Base-by-base conservation (phyloP, 768 basidiomycete genomes). In the Termitomyces sp. region DNA sequence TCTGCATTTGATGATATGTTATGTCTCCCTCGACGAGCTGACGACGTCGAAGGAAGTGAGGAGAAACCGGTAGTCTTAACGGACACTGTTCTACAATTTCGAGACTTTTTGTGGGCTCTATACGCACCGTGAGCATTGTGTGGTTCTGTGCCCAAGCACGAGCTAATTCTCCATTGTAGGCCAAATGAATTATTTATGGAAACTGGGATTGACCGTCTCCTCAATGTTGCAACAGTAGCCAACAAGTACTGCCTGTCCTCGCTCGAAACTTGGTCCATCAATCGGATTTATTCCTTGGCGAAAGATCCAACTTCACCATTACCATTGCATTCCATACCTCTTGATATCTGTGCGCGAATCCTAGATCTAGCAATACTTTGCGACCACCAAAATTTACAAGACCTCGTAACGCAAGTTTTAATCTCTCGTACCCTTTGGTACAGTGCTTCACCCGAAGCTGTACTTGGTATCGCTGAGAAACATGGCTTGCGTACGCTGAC, bases 361-460 rank as follows among this genome's bases (percentile, higher is more conserved):
- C 74, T 89, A 50, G 74, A 79, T 40, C 74, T 89, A 39, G 84
- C 87, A 0, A 77, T 81, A 33, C 72, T 77, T 55, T 83, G 83
- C 63, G 69, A 75, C 44, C 81, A 86, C 59, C 66, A 73, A 44
- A 74, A 69, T 22, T 78, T 90, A 40, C 73, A 81, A 39, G 76
- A 78, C 28, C 73, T 84, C 6, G 75, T 86, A 67, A 75, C 79
- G 51, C 73, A 78, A 44, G 76, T 79, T 44, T 75, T 87, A 55
- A 79, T 88, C 65, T 76, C 77, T 32, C 74, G 73, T 44, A 83
- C 85, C 22, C 75, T 85, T 40, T 86, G 84, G 78, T 82, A 82
- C 58, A 79, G 81, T 53, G 77, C 76, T 32, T 62, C 81, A 57
- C 74, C 84, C 44, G 79, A 79, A 8, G 77, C 83, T 60, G 76